Conservation (phyloP, 1,139 yeast genomes). For the Entelexis paramagnoliae region DNA sequence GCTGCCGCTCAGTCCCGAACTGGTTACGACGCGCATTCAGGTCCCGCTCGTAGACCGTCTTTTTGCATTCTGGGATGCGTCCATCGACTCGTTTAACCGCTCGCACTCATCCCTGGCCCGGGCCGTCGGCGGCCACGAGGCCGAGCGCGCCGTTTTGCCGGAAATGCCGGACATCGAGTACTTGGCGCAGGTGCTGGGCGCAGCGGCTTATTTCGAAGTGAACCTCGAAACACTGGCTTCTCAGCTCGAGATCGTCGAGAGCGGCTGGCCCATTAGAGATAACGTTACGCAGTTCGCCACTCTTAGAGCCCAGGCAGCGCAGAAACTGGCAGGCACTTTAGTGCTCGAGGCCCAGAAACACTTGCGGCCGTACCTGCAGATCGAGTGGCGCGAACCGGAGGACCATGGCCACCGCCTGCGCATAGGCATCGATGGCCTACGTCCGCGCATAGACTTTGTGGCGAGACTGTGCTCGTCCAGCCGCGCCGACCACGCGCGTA, state of each 20-base stretch:
- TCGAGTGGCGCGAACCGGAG: slow-evolving; percentile 17
- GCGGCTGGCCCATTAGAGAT: not conserved
- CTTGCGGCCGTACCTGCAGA: slow-evolving; percentile 44
- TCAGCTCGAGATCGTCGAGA: slow-evolving; percentile 3
- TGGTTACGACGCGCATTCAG: slow-evolving; percentile 15
- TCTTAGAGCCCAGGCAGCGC: slow-evolving; percentile 36
- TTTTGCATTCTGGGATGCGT: slow-evolving; percentile 7
- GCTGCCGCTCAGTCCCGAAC: slow-evolving; percentile 9
- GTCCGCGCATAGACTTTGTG: slow-evolving; percentile 35
- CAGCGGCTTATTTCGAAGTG: slow-evolving; percentile 12
- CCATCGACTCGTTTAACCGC: slow-evolving; percentile 5
- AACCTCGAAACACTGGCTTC: slow-evolving; percentile 5
- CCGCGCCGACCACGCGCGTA: slow-evolving; percentile 26
- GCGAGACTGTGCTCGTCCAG: slow-evolving; percentile 29
- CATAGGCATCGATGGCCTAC: slow-evolving; percentile 31
- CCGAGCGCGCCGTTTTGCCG: not conserved
- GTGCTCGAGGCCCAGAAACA: slow-evolving; percentile 42
- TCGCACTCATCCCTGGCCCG: slow-evolving; percentile 17
- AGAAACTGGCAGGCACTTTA: slow-evolving; percentile 40
- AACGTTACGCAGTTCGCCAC: slow-evolving; percentile 38
- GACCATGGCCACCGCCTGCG: slow-evolving; percentile 29
- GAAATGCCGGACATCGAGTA: slow-evolving; percentile 7
- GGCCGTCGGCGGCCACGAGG: slow-evolving; percentile 10
- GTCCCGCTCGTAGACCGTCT: slow-evolving; percentile 4
- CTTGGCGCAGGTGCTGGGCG: slow-evolving; percentile 11